A percentile compares a stretch with the other conserved stretches of the same genome.
These are phyloP conservation scores for Trichaptum fuscoviolaceum DNA, from an alignment of 768 basidiomycete species.

Conservation along the genomic window DNA sequence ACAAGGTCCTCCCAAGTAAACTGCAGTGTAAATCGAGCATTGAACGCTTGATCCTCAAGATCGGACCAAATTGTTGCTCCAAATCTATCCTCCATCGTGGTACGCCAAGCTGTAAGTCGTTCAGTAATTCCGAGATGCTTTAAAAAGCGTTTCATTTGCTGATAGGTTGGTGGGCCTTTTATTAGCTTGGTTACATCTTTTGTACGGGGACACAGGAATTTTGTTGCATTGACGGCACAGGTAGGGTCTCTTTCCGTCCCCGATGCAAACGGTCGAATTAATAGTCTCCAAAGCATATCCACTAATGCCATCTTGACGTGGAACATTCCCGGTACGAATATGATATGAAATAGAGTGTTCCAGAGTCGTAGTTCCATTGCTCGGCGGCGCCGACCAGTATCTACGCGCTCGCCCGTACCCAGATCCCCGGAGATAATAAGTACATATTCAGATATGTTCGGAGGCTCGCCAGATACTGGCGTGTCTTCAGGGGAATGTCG, in stretches of 20 bases:
- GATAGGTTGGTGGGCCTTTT: conserved; percentile 7
- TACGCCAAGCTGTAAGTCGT: no score
- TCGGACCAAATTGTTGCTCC: no score
- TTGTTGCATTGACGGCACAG: no score
- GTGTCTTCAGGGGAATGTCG: conserved; percentile 4
- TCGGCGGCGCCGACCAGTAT: conserved; percentile 9
- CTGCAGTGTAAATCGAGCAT: no score
- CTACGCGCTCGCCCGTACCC: conserved; percentile 17
- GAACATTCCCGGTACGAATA: conserved; percentile 23
- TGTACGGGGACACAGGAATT: no score
- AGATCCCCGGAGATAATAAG: conserved; percentile 20
- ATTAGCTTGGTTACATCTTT: no score
- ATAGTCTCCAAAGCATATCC: conserved; percentile 22
- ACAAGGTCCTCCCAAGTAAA: no score
- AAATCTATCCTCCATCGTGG: no score
- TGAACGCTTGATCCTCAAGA: no score
- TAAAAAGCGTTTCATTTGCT: no score
- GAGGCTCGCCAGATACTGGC: background rate
- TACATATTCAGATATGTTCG: conserved; percentile 13
- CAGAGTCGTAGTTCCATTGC: conserved; percentile 16
- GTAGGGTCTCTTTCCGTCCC: no score
- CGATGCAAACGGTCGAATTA: conserved; percentile 15
- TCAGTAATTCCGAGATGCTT: no score
- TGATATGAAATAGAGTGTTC: conserved; percentile 16
- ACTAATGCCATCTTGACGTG: conserved; percentile 28